Evolutionary conservation across 305 asterid species (phyloP), one percentile per base, ranked within the genome.

Genomic region (Plantago coronopus): DNA sequence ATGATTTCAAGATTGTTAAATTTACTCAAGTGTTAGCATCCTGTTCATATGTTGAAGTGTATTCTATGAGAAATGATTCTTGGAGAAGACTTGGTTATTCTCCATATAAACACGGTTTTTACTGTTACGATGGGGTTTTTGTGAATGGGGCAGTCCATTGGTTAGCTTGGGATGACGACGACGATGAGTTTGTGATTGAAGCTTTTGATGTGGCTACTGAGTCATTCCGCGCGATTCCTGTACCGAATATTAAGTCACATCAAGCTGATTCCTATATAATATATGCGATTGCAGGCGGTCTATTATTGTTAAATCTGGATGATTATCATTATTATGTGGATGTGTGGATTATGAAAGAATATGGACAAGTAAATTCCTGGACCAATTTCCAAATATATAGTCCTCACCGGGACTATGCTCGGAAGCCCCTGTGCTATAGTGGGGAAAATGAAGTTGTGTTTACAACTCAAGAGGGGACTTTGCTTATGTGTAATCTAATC

Each of bases 381-480:
- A n/a, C n/a, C n/a, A n/a, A n/a, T n/a, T n/a, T n/a, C n/a, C n/a
- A n/a, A n/a, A n/a, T n/a, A n/a, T n/a, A n/a, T n/a, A n/a, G n/a
- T n/a, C n/a, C n/a, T n/a, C n/a, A n/a, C n/a, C n/a, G n/a, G n/a
- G n/a, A n/a, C n/a, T n/a, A n/a, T n/a, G n/a, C n/a, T n/a, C n/a
- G n/a, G n/a, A 17, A 1, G 25, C 58, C 58, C 7, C 8, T 53
- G 58, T 53, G 58, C 31, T 53, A 23, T 53, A 40, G 11, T 53
- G 31, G 31, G 31, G 38, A 53, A 17, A 23, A 25, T 10, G 40
- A 25, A 18, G 17, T 53, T 23, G 58, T 25, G 38, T 53, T 53
- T 11, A 22, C 3, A 23, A 53, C 17, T 15, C 21, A 11, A n/a
- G 7, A 15, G 17, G 7, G 31, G 58, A 23, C 13, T 1, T 23